These are phyloP conservation scores for Cyberlindnera sargentensis DNA, from an alignment of 805 yeast genomes.

Conservation along the genomic window DNA sequence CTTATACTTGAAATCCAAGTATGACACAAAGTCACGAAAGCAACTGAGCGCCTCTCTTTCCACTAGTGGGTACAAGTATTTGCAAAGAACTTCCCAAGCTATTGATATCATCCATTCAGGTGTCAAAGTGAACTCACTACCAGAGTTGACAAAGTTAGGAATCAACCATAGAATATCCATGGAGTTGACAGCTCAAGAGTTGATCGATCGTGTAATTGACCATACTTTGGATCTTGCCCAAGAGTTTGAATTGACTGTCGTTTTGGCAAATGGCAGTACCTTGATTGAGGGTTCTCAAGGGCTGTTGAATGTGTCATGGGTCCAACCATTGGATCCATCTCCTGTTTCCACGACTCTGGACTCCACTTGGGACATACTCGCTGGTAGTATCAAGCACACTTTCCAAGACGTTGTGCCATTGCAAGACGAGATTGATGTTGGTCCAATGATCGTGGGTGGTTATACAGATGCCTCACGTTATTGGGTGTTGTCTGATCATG, in stretches of 20 bases:
- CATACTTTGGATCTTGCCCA: slow-evolving; percentile 4
- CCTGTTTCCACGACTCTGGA: slow-evolving; percentile 26
- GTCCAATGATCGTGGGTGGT: slow-evolving; percentile 59
- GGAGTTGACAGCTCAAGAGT: slow-evolving; percentile 2
- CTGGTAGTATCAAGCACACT: slow-evolving; percentile 50
- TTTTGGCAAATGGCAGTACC: slow-evolving; percentile 19
- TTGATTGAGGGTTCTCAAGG: slow-evolving; percentile 30
- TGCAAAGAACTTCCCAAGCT: slow-evolving; percentile 48
- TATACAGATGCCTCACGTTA: slow-evolving; percentile 67
- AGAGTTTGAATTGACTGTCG: slow-evolving; percentile 20
- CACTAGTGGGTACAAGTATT: slow-evolving; percentile 23
- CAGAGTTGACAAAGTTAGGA: slow-evolving; percentile 43
- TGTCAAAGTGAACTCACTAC: slow-evolving; percentile 68
- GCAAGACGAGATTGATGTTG: slow-evolving; percentile 24
- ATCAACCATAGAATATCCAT: slow-evolving; percentile 58
- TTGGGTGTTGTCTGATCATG: slow-evolving; percentile 54
- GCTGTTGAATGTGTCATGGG: slow-evolving; percentile 34
- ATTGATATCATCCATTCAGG: slow-evolving; percentile 50
- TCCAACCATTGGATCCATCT: slow-evolving; percentile 8
- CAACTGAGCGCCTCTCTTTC: slow-evolving; percentile 25
- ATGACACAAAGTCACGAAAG: slow-evolving; percentile 29
- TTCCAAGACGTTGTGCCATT: slow-evolving; percentile 34
- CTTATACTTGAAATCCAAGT: slow-evolving; percentile 27
- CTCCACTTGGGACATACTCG: slow-evolving; percentile 45
- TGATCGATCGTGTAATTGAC: slow-evolving; percentile 5